A percentile compares a stretch with the other conserved stretches of the same genome.
phyloP scores from a whole-genome alignment of 306 rosid species.

The Styphnolobium japonicum region DNA sequence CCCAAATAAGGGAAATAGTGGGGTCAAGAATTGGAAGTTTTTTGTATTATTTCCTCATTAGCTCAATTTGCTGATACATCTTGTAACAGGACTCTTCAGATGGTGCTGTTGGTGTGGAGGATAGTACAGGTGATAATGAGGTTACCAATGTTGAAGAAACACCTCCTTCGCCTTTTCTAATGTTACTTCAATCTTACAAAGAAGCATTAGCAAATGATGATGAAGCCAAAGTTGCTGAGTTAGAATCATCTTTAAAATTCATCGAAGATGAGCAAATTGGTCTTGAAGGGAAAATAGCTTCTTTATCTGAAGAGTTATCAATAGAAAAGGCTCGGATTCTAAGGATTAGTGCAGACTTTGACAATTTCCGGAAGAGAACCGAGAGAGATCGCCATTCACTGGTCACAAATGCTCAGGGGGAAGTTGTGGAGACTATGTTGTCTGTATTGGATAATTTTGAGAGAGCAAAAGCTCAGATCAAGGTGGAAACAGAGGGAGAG shows the following conservation, averaged over 20 bases:
- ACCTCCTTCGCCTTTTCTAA: conserved; percentile 48
- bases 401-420: conserved; percentile 89
- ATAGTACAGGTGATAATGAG: conserved; percentile 41
- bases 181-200: conserved; percentile 61
- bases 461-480: conserved; percentile 88
- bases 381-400: conserved; percentile 85
- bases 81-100: conserved; percentile 71
- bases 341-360: conserved; percentile 94
- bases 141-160: conserved; percentile 44
- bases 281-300: conserved; percentile 51
- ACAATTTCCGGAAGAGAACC: conserved; percentile 92
- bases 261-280: conserved; percentile 65
- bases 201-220: conserved; percentile 74
- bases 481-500: conserved; percentile 89
- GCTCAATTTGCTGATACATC: conserved; percentile 33
- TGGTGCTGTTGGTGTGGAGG: conserved; percentile 47
- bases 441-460: conserved; percentile 88
- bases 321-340: conserved; percentile 67
- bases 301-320: conserved; percentile 63
- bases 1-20: neutral
- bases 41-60: conserved; percentile 8
- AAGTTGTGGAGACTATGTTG: conserved; percentile 81
- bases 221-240: conserved; percentile 59
- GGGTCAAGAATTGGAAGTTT: conserved; percentile 16
- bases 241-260: conserved; percentile 67